phyloP scores from a whole-genome alignment of 108 stramenopile species.

The Fragilariopsis cylindrus region DNA sequence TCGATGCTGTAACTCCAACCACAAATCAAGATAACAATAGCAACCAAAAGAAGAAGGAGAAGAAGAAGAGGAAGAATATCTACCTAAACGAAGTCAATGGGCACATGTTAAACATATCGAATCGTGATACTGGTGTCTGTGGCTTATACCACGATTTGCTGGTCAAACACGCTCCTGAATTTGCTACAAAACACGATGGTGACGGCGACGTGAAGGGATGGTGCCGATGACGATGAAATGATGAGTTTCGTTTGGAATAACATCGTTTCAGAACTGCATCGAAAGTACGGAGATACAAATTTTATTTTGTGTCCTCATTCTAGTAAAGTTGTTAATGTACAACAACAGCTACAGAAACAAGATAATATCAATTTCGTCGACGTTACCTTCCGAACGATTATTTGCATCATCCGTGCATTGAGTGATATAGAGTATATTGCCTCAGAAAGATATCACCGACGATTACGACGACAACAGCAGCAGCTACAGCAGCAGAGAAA shows the following conservation, averaged over 20 bases:
- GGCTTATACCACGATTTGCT: background rate
- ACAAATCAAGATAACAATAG: no score
- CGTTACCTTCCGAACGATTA: background rate
- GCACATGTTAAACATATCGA: background rate
- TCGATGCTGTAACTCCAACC: no score
- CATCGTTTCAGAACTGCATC: background rate
- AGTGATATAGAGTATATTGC: background rate
- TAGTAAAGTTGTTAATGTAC: background rate
- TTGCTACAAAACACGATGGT: background rate
- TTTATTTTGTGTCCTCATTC: background rate
- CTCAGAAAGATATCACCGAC: background rate
- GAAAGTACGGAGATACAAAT: background rate
- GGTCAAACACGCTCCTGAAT: background rate
- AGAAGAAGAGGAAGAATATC: background rate
- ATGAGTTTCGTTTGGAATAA: slow-evolving; percentile 15
- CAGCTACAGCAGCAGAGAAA: background rate
- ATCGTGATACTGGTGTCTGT: background rate
- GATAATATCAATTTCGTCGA: background rate
- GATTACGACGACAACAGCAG: background rate
- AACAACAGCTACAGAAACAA: background rate
- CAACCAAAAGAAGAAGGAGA: background rate
- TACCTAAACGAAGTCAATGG: background rate
- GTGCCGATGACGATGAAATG: background rate
- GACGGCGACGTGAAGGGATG: background rate
- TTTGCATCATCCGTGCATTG: background rate